Evolutionary conservation across 768 basidiomycete genomes (phyloP).

Genomic region (Psilocybe azurescens): DNA sequence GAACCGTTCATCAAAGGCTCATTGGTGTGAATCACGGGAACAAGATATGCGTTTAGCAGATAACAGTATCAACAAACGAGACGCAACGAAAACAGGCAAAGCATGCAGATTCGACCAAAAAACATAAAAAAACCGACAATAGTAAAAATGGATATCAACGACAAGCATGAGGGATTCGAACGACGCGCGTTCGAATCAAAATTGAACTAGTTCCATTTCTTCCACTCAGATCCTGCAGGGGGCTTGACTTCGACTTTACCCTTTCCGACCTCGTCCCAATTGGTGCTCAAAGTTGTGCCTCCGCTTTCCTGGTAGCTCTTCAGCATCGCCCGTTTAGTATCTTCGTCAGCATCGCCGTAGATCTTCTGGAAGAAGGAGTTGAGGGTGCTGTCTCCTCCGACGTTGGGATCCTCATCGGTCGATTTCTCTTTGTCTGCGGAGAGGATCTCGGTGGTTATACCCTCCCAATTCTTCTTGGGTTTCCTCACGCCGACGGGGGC

Average conservation of each 20-base stretch:
- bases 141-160: no score
- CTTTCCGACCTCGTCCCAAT: constrained; percentile 90
- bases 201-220: constrained; percentile 63
- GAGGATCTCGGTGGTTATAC: constrained; percentile 72
- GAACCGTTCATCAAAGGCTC: constrained; percentile 1
- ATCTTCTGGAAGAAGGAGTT: constrained; percentile 93
- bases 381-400: constrained; percentile 85
- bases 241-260: constrained; percentile 77
- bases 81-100: constrained; percentile 16
- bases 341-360: constrained; percentile 88
- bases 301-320: constrained; percentile 97
- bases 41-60: not conserved
- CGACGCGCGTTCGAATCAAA: no score
- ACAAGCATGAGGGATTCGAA: no score
- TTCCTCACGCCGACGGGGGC: constrained; percentile 41
- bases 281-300: constrained; percentile 94
- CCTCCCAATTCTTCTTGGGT: constrained; percentile 94
- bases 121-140: not conserved
- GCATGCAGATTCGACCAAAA: constrained; percentile 14
- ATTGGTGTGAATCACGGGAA: not conserved
- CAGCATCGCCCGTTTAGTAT: constrained; percentile 95
- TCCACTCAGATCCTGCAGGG: constrained; percentile 84
- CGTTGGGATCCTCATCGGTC: constrained; percentile 83
- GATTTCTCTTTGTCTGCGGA: constrained; percentile 71
- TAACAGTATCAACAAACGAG: not conserved